These are phyloP conservation scores for Cryphonectria naterciae DNA, from an alignment of 2,329 filamentous ascomycete genomes.

Conservation along the genomic window DNA sequence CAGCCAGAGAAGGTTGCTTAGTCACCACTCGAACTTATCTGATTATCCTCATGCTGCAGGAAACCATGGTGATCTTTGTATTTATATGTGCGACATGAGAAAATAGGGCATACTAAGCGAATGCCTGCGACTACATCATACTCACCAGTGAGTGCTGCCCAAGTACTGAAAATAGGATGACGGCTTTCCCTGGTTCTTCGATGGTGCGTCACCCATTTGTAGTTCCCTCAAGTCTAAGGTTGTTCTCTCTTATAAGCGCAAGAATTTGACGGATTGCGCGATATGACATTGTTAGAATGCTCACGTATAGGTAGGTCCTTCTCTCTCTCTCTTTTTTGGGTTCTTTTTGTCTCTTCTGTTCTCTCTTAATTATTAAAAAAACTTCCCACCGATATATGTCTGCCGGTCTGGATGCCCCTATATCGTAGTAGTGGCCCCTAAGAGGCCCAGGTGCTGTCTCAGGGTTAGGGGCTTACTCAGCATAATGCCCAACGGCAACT, in stretches of 20 bases:
- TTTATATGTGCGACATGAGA: background rate
- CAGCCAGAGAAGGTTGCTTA: background rate
- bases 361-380: too few relatives aligned
- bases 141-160: background rate
- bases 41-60: background rate
- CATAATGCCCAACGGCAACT: background rate
- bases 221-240: background rate
- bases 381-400: too few relatives aligned
- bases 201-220: background rate
- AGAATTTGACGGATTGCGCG: background rate
- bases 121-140: background rate
- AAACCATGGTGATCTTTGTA: background rate
- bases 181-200: background rate
- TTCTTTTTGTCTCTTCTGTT: too few relatives aligned
- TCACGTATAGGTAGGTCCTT: background rate
- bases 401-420: background rate
- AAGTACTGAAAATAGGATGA: background rate
- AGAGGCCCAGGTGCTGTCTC: background rate
- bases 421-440: too few relatives aligned
- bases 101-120: background rate
- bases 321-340: too few relatives aligned
- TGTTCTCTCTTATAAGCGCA: background rate
- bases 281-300: background rate
- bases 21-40: background rate
- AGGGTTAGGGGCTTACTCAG: constrained; percentile 5